Percentiles rank a stretch among this genome's conserved stretches.
phyloP scores from a whole-genome alignment of 208 protist genomes.

The Phytomonas francai region DNA sequence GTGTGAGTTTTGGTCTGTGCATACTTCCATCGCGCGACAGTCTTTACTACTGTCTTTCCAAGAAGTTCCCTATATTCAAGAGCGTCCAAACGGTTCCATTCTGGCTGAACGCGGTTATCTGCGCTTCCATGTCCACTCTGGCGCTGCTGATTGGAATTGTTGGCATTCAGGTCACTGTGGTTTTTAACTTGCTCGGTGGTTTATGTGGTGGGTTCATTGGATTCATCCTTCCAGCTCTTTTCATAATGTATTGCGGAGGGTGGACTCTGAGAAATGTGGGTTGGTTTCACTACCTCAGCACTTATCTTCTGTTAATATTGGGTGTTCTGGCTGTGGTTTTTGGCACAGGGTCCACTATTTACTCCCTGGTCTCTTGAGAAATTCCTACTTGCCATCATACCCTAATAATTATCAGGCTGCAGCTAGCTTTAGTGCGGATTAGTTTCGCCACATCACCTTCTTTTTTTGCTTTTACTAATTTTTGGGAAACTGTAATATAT shows the following conservation, averaged over 20 bases:
- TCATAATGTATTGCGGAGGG: slow-evolving; percentile 70
- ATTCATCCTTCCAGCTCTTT: slow-evolving; percentile 81
- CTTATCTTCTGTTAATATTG: slow-evolving; percentile 64
- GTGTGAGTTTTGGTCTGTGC: slow-evolving; percentile 67
- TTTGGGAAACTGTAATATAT: not conserved
- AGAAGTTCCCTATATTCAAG: slow-evolving; percentile 30
- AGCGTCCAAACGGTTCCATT: slow-evolving; percentile 40
- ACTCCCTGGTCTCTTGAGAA: slow-evolving; percentile 26
- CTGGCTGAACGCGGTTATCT: slow-evolving; percentile 54
- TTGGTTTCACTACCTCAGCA: slow-evolving; percentile 58
- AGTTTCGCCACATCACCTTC: not conserved
- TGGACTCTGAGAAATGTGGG: slow-evolving; percentile 46
- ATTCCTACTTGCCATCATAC: not conserved
- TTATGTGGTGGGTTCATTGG: slow-evolving; percentile 71
- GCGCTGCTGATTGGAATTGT: slow-evolving; percentile 67
- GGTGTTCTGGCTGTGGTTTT: slow-evolving; percentile 66
- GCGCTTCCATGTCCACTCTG: slow-evolving; percentile 41
- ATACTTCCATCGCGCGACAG: slow-evolving; percentile 66
- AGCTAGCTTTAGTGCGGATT: not conserved
- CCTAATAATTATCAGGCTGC: not conserved
- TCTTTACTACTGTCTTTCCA: slow-evolving; percentile 59
- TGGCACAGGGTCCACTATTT: slow-evolving; percentile 56
- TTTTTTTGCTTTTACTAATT: slow-evolving; percentile 5
- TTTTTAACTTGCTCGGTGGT: slow-evolving; percentile 74
- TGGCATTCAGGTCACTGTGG: slow-evolving; percentile 59